Evolutionary conservation across 2,329 filamentous ascomycete genomes (phyloP).

Genomic region (Paecilomyces variotii): DNA sequence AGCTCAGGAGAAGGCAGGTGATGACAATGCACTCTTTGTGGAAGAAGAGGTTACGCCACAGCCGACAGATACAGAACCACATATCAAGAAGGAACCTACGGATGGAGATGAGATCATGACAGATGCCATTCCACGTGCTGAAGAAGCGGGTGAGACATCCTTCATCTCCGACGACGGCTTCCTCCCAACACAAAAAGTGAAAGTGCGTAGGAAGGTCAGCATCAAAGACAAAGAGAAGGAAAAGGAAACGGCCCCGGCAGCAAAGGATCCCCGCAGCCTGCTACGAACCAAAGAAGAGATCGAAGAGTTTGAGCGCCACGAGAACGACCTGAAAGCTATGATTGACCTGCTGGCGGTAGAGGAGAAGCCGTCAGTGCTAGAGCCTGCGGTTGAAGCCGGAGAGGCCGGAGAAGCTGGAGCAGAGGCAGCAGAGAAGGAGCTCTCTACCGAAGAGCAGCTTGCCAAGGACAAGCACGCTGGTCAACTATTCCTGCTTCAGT

Average conservation of each 20-base stretch:
- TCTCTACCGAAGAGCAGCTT: conserved; percentile 15
- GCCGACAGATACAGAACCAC: conserved; percentile 24
- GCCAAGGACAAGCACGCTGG: conserved; percentile 40
- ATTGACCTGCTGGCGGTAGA: conserved; percentile 28
- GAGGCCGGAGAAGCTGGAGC: conserved; percentile 9
- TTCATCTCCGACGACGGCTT: conserved; percentile 22
- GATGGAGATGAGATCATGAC: conserved; percentile 39
- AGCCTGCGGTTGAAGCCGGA: conserved; percentile 2
- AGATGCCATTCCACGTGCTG: conserved; percentile 21
- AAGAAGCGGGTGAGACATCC: conserved; percentile 11
- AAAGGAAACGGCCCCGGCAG: conserved; percentile 14
- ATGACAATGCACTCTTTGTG: conserved; percentile 25
- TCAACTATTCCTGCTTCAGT: conserved; percentile 56
- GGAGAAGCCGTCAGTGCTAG: not conserved
- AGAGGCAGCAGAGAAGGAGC: conserved; percentile 7
- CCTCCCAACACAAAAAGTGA: conserved; percentile 26
- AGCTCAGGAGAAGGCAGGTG: conserved; percentile 24
- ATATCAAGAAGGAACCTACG: conserved; percentile 48
- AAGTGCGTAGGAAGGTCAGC: conserved; percentile 25
- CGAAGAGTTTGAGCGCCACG: conserved; percentile 34
- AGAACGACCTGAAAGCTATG: conserved; percentile 31
- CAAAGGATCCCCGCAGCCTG: conserved; percentile 23
- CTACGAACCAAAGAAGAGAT: conserved; percentile 35
- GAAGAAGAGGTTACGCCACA: conserved; percentile 17
- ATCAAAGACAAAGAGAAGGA: conserved; percentile 13